Conservation (phyloP, 306 rosid genomes). For the Quercus suber region DNA sequence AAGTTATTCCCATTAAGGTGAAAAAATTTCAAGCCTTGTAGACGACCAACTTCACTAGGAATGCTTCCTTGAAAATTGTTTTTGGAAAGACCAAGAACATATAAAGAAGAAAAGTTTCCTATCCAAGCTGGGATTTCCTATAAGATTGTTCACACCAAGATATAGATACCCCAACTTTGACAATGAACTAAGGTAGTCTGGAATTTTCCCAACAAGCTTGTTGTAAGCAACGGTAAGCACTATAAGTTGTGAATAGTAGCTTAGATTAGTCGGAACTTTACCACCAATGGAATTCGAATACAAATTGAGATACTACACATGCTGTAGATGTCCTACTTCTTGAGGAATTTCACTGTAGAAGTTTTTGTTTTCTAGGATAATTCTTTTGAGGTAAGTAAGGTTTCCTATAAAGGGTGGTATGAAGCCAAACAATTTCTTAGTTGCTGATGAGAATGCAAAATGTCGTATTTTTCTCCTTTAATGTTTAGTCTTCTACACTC, state of each 20-base stretch:
- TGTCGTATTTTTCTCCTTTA: too few relatives aligned
- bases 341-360: conserved; percentile 32
- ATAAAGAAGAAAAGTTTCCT: conserved; percentile 41
- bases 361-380: conserved; percentile 19
- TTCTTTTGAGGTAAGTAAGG: conserved; percentile 29
- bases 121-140: conserved; percentile 43
- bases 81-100: neutral
- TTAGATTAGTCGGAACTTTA: conserved; percentile 25
- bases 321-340: conserved; percentile 25
- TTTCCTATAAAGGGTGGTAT: conserved; percentile 37
- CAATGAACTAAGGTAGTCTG: conserved; percentile 17
- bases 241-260: conserved; percentile 15
- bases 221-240: neutral
- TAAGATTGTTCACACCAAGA: conserved; percentile 14
- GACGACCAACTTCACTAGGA: conserved; percentile 29
- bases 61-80: conserved; percentile 44
- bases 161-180: neutral
- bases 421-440: conserved; percentile 12
- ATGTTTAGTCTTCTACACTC: too few relatives aligned
- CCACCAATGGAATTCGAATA: conserved; percentile 17
- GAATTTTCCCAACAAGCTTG: conserved; percentile 16
- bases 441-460: too few relatives aligned
- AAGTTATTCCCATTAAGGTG: conserved; percentile 22
- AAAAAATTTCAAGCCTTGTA: conserved; percentile 17
- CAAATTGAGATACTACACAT: conserved; percentile 20